A percentile compares a stretch with the other conserved stretches of the same genome.
phyloP scores from a whole-genome alignment of 129 eudicot species.

The Centella asiatica region DNA sequence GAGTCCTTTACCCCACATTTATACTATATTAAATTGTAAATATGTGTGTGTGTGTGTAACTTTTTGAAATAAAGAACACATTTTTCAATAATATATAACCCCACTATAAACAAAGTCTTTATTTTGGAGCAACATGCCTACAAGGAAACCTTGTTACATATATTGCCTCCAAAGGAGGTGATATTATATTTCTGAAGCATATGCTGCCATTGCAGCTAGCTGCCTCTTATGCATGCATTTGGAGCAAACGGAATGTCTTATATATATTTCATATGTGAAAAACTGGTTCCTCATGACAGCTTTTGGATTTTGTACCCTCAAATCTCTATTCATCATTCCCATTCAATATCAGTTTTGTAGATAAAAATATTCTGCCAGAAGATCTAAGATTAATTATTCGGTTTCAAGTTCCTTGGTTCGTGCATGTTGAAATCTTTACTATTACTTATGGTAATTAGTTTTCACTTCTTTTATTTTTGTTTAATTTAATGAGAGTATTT shows the following conservation, averaged over 20 bases:
- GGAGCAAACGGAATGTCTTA: background rate
- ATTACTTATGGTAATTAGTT: too few species aligned
- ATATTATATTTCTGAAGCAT: background rate
- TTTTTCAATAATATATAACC: conserved; percentile 20
- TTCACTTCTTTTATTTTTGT: too few species aligned
- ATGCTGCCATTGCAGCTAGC: conserved; percentile 4
- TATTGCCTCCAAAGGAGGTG: background rate
- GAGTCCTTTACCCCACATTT: conserved; percentile 29
- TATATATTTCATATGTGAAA: background rate
- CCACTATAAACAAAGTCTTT: conserved; percentile 27
- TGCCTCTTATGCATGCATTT: conserved; percentile 9
- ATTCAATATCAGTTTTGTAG: background rate
- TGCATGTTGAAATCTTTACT: too few species aligned
- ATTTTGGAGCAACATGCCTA: conserved; percentile 28
- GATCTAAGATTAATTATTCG: background rate
- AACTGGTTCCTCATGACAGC: background rate
- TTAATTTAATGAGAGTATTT: too few species aligned
- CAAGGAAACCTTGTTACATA: conserved; percentile 10
- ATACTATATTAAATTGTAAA: conserved; percentile 9
- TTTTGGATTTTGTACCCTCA: background rate
- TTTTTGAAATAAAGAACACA: conserved; percentile 31
- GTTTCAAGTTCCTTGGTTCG: background rate
- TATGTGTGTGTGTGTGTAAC: conserved; percentile 10
- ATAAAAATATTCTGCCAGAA: background rate
- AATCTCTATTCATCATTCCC: background rate